phyloP scores from a whole-genome alignment of 768 basidiomycete species.

The Boletellus emodensis region DNA sequence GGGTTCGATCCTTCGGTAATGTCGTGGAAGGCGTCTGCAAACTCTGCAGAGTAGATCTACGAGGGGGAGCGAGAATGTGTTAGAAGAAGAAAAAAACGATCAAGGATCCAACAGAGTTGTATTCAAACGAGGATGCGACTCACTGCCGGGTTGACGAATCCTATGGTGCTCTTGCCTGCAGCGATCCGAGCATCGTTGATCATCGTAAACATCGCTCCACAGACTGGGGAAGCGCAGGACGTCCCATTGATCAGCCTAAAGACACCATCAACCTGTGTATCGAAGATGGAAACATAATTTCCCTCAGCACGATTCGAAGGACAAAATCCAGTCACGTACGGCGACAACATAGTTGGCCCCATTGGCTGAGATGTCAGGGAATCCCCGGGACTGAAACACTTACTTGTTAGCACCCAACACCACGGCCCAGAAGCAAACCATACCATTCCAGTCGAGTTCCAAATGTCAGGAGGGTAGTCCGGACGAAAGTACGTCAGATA shows the following conservation, averaged over 20 bases:
- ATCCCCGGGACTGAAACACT: conserved; percentile 31
- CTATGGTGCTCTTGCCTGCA: conserved; percentile 27
- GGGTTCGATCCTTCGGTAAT: conserved; percentile 23
- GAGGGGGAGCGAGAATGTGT: too few relatives aligned
- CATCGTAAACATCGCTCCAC: conserved; percentile 30
- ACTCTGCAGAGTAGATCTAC: conserved; percentile 18
- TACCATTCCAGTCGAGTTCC: conserved; percentile 28
- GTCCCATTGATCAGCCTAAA: conserved; percentile 25
- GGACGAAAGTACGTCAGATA: conserved; percentile 31
- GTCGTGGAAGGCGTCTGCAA: conserved; percentile 17
- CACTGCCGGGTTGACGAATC: conserved; percentile 43
- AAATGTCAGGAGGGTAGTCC: conserved; percentile 20
- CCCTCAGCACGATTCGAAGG: not conserved
- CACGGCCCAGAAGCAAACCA: not conserved
- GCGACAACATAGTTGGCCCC: conserved; percentile 32
- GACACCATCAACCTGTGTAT: conserved; percentile 16
- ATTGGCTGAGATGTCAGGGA: conserved; percentile 36
- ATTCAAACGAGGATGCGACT: conserved; percentile 16
- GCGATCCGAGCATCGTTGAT: conserved; percentile 35
- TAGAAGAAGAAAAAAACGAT: not conserved
- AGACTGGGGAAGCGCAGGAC: conserved; percentile 26
- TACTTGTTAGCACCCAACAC: conserved; percentile 15
- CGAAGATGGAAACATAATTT: not conserved
- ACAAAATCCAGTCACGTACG: conserved; percentile 3
- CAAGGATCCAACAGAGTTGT: too few relatives aligned